Evolutionary conservation across 2,329 filamentous ascomycete genomes (phyloP).

Genomic region (Pseudogymnoascus sp.): DNA sequence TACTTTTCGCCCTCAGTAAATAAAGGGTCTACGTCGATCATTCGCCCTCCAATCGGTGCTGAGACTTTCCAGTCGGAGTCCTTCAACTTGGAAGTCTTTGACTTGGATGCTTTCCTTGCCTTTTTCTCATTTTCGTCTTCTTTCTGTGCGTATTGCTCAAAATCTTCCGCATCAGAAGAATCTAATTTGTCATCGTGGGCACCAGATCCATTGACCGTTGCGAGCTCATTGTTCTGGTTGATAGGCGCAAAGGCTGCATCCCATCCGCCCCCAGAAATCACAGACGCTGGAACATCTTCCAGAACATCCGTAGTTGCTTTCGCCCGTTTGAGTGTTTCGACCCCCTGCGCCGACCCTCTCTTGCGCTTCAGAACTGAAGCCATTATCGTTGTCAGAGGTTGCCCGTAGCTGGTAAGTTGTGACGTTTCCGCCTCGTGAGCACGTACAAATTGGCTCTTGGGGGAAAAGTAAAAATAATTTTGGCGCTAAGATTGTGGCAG

Average conservation of each 20-base stretch:
- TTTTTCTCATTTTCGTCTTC: slow-evolving; percentile 7
- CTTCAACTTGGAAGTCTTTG: slow-evolving; percentile 20
- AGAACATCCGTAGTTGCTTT: slow-evolving; percentile 22
- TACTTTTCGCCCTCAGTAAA: slow-evolving; percentile 56
- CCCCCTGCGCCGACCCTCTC: slow-evolving; percentile 26
- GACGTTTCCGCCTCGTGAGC: slow-evolving; percentile 9
- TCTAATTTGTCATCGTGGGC: slow-evolving; percentile 12
- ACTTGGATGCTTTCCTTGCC: slow-evolving; percentile 27
- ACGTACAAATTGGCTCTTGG: slow-evolving; percentile 4
- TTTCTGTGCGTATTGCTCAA: slow-evolving; percentile 17
- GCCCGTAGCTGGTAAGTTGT: slow-evolving; percentile 9
- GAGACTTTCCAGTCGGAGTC: slow-evolving; percentile 49
- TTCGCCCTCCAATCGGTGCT: slow-evolving; percentile 57
- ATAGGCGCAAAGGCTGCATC: slow-evolving; percentile 24
- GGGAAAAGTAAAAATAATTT: slow-evolving; percentile 12
- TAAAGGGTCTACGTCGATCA: slow-evolving; percentile 58
- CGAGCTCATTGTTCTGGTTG: slow-evolving; percentile 17
- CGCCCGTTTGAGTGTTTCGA: slow-evolving; percentile 24
- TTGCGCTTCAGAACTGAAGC: slow-evolving; percentile 31
- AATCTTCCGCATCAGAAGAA: slow-evolving; percentile 20
- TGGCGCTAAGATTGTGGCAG: slow-evolving; percentile 13
- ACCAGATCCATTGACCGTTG: slow-evolving; percentile 19
- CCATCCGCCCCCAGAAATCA: slow-evolving; percentile 16
- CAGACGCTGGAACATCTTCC: slow-evolving; percentile 10
- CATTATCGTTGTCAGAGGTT: slow-evolving; percentile 28